phyloP scores from a whole-genome alignment of 257 asterid species.

The Solanum virginianum region DNA sequence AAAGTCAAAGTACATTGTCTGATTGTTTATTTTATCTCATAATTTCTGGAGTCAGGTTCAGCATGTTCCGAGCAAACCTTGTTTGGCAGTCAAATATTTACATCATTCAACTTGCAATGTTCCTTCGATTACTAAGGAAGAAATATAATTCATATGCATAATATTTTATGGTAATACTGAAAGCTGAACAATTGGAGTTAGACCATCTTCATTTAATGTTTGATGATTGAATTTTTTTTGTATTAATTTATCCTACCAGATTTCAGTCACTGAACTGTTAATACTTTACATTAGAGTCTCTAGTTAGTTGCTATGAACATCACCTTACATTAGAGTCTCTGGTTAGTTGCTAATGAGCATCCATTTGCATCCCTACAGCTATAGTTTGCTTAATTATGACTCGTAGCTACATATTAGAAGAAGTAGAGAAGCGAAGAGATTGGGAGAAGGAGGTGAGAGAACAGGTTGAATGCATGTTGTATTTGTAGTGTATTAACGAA shows the following conservation, averaged over 20 bases:
- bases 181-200: not conserved
- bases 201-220: not conserved
- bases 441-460: no score
- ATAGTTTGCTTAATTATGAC: no score
- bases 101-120: not conserved
- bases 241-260: not conserved
- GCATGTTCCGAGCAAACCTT: not conserved
- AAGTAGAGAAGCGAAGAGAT: no score
- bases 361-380: not conserved
- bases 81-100: not conserved
- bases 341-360: not conserved
- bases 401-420: no score
- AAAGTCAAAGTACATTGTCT: not conserved
- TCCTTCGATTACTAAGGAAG: not conserved
- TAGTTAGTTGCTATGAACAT: not conserved
- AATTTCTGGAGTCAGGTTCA: not conserved
- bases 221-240: not conserved
- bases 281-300: not conserved
- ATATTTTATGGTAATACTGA: not conserved
- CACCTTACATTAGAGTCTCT: not conserved
- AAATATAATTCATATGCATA: not conserved
- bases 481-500: no score
- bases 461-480: no score
- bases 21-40: not conserved
- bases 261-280: not conserved